Conservation (phyloP, 108 stramenopile species). For the Cyclotella sp. region DNA sequence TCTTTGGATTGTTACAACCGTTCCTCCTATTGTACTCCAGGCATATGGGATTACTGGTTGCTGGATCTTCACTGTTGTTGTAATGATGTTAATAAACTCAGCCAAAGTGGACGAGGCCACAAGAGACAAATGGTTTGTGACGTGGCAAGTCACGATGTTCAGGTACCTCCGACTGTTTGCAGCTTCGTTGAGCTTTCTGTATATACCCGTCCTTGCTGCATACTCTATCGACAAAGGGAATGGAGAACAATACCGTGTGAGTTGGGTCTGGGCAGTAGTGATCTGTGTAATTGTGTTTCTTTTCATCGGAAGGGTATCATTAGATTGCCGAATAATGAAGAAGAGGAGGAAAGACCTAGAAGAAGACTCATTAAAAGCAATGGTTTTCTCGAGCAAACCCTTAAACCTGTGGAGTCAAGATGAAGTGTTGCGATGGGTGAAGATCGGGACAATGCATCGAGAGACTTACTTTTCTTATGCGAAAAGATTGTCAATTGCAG, state of each 20-base stretch:
- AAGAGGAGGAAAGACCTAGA: background rate
- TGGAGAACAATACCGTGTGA: background rate
- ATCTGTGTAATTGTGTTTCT: background rate
- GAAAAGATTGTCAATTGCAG: conserved; percentile 6
- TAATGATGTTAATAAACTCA: background rate
- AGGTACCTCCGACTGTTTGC: background rate
- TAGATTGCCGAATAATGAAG: background rate
- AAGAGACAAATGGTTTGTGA: background rate
- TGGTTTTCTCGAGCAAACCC: conserved; percentile 4
- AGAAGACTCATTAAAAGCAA: background rate
- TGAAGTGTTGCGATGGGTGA: background rate
- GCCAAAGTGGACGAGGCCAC: background rate
- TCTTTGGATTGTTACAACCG: too few species aligned
- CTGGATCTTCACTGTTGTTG: background rate
- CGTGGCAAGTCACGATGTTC: background rate
- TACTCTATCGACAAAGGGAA: background rate
- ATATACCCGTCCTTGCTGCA: background rate
- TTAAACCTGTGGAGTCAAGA: conserved; percentile 4
- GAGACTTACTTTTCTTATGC: background rate
- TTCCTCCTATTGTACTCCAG: too few species aligned
- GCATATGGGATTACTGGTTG: background rate
- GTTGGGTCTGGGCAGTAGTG: background rate
- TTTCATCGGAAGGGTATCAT: background rate
- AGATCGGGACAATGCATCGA: background rate
- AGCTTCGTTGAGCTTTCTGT: background rate